Base-by-base conservation (phyloP, 2,329 filamentous ascomycete species). In the Aspergillus pseudotamarii region DNA sequence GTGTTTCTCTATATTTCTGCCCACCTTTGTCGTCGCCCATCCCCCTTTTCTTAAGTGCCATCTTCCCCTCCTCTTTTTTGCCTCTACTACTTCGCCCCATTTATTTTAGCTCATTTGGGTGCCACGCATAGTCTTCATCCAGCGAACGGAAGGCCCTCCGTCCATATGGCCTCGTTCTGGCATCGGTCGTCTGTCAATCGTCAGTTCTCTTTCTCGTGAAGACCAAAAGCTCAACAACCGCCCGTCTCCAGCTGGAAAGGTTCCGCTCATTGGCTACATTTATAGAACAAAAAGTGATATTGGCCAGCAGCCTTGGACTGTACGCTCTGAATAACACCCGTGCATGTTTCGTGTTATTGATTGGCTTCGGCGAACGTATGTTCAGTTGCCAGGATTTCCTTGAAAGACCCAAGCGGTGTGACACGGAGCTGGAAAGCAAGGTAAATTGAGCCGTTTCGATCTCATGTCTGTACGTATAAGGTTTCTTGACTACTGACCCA, bases 1-100 rank as follows among this genome's bases (percentile, higher is more conserved):
- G 59, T 57, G 61, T 62, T 62, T 41, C 41, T 21, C 60, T 58
- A 60, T 41, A 56, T 32, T 38, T 65, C 34, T 14, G 6, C 12
- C 51, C 21, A 26, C 36, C 5, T 8, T 34, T 21, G 32, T 34
- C 51, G 23, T 16, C 32, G n/a, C 8, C 34, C 38, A 9, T 16
- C 38, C 8, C 38, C 30, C 4, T 10, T 10, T 58, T 26, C 12
- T 26, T 36, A 9, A 26, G n/a, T 26, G 1, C 34, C 16, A 16
- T 30, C 34, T 51, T 8, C 11, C 34, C 8, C 6, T 28, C 26
- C 41, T 16, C 6, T 50, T 3, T 14, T 5, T 51, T 41, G 23
- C 46, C 19, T 53, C 12, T n/a, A 36, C 19, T 36, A 2, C n/a
- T 30, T 38, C n/a, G 8, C 16, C 21, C 30, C 28, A 28, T 36